Base-by-base conservation (phyloP, 1,139 yeast genomes). In the Spathaspora jeffriesii region DNA sequence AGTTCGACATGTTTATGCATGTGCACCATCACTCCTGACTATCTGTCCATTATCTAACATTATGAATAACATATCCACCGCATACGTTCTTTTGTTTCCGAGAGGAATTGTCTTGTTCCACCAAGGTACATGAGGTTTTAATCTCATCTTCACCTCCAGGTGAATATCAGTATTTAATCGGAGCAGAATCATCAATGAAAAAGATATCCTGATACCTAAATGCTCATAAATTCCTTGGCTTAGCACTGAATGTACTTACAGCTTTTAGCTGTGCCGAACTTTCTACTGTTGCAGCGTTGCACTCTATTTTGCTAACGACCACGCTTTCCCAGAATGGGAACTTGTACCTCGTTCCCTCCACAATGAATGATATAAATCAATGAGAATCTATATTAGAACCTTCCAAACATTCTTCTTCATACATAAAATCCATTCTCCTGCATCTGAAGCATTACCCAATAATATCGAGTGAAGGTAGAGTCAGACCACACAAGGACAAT, bases 121-220 rank as follows among this genome's bases (percentile, higher is more conserved):
- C 41, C 41, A 38, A 38, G 41, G 41, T 22, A 22, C 18, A n/a
- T 38, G 30, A 14, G 41, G 30, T 23, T n/a, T 17, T 13, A 38
- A 28, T 4, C 15, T 38, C 2, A 38, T 38, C 18, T 22, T 38
- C 22, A 38, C 41, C 14, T 18, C 30, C 5, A 28, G 41, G 20
- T 38, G 41, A 6, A 38, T 21, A 2, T 23, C 13, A 23, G 30
- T 3, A 13, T 38, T 38, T 5, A 38, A 23, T 3, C 41, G 41
- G 41, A 10, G 41, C n/a, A 8, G n/a, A 25, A 6, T 30, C 41
- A 8, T 38, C 41, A 22, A 38, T 18, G n/a, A 21, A 38, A 14
- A 38, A 28, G 2, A 17, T 25, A 9, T 39, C 42, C n/a, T 25
- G 9, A 23, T 23, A 9, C 27, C 9, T 7, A 7, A 23, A 9